phyloP scores from a whole-genome alignment of 371 early-diverging fungal genomes.

The Mortierella sp. region DNA sequence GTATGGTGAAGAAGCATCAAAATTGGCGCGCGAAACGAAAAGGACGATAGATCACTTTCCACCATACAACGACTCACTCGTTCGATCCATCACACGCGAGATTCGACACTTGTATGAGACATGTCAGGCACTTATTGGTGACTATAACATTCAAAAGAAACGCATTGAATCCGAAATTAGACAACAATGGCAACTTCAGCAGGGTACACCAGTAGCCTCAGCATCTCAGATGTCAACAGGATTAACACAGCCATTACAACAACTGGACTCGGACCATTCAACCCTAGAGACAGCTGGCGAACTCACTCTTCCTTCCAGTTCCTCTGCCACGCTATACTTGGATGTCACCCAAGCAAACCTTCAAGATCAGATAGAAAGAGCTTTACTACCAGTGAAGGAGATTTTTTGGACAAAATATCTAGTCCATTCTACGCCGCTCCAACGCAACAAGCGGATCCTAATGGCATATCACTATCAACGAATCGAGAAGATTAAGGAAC shows the following conservation, averaged over 20 bases:
- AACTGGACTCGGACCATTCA: conserved; percentile 22
- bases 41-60: conserved; percentile 79
- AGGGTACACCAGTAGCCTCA: conserved; percentile 14
- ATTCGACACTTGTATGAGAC: conserved; percentile 60
- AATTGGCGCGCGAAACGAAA: conserved; percentile 87
- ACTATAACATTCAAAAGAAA: conserved; percentile 65
- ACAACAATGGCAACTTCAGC: conserved; percentile 51
- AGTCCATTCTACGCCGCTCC: conserved; percentile 69
- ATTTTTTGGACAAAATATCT: conserved; percentile 53
- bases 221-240: conserved; percentile 6
- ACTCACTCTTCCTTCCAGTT: conserved; percentile 12
- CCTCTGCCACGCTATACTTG: conserved; percentile 24
- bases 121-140: conserved; percentile 44
- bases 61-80: conserved; percentile 86
- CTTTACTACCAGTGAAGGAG: conserved; percentile 32
- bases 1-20: conserved; percentile 83
- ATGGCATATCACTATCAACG: conserved; percentile 90
- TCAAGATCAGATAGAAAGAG: conserved; percentile 16
- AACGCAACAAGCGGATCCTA: conserved; percentile 89
- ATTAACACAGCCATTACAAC: not conserved
- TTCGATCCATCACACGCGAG: conserved; percentile 86
- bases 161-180: conserved; percentile 59
- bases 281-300: conserved; percentile 35
- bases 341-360: conserved; percentile 31
- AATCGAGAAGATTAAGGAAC: conserved; percentile 74